Base-by-base conservation (phyloP, 345 rosid genomes). In the Melastoma malabathricum region DNA sequence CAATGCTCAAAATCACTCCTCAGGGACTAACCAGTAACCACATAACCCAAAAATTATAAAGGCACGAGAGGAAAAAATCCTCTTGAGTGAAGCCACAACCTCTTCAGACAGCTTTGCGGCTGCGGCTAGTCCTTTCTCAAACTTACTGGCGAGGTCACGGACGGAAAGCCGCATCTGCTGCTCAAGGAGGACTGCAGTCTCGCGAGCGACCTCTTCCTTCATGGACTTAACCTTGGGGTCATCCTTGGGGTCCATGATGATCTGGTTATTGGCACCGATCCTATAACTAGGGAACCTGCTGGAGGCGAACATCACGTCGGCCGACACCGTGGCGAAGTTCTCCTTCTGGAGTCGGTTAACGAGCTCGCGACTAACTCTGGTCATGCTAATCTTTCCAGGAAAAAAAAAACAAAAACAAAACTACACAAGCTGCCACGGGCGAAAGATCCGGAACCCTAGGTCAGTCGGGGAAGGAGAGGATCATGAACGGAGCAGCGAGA, bases 71-170 rank as follows among this genome's bases (percentile, higher is more conserved):
- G 15, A 54, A 13, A 31, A 18, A 50, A 53, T 15, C 17, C 52
- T 13, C 50, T 19, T 22, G 25, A 22, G 4, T 22, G 43, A 44
- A 52, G 46, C 54, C 17, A 16, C 65, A 18, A 87, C 97, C 94
- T 87, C 98, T 56, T 87, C 90, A 3, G 98, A 84, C 59, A 92
- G 61, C 77, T 88, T 92, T 49, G 98, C 90, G 58, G 97, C 97
- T 25, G 90, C 95, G 68, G 93, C 94, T 76, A 92, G 66, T 2
- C 95, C 97, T 72, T 73, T 87, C 72, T 92, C 98, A 10, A 92
- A 92, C 71, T 92, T 92, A 54, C 68, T 77, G 23, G 98, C 80
- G 27, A 93, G 97, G 55, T 85, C 99, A 58, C 99, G 94, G 54
- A 88, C 94, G n/a, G 95, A 88, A 48, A 84, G 67, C 51, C 95